Evolutionary conservation across 2,329 filamentous ascomycete genomes (phyloP).

Genomic region (Erysiphe neolycopersici): DNA sequence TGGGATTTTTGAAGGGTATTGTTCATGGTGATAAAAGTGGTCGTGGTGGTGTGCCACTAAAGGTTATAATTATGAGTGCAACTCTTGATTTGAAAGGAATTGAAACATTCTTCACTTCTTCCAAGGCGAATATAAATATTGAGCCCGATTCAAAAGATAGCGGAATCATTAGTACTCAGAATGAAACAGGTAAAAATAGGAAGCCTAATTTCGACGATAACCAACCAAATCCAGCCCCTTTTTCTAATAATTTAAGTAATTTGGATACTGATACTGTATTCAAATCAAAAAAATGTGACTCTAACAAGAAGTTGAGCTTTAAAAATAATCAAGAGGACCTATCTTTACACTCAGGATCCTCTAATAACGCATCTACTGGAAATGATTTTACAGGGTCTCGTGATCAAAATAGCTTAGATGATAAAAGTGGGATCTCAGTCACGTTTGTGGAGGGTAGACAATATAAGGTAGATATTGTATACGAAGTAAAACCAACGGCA

Average conservation of each 20-base stretch:
- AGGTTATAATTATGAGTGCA: slow-evolving; percentile 90
- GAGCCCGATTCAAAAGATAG: slow-evolving; percentile 5
- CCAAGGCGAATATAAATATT: slow-evolving; percentile 8
- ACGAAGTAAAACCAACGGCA: slow-evolving; percentile 45
- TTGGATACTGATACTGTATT: slow-evolving; percentile 2
- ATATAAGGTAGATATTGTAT: slow-evolving; percentile 54
- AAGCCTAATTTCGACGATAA: not conserved
- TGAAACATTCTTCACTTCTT: slow-evolving; percentile 38
- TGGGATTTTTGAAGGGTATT: slow-evolving; percentile 69
- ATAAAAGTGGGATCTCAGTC: slow-evolving; percentile 7
- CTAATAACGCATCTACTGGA: slow-evolving; percentile 2
- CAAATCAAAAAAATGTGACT: not conserved
- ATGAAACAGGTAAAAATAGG: not conserved
- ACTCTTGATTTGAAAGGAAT: slow-evolving; percentile 72
- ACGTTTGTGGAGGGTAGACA: slow-evolving; percentile 59
- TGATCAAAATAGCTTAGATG: not conserved
- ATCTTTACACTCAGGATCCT: not conserved
- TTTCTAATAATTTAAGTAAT: slow-evolving; percentile 8
- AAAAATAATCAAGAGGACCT: not conserved
- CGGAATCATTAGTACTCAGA: not conserved
- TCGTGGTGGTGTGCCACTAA: slow-evolving; percentile 48
- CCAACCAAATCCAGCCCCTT: slow-evolving; percentile 3
- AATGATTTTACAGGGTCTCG: slow-evolving; percentile 1
- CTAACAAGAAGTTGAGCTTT: not conserved
- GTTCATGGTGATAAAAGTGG: slow-evolving; percentile 33